Percentiles rank a stretch among this genome's conserved stretches.
These are phyloP conservation scores for Pichia sp. DNA, from an alignment of 1,139 yeast species.

Conservation along the genomic window DNA sequence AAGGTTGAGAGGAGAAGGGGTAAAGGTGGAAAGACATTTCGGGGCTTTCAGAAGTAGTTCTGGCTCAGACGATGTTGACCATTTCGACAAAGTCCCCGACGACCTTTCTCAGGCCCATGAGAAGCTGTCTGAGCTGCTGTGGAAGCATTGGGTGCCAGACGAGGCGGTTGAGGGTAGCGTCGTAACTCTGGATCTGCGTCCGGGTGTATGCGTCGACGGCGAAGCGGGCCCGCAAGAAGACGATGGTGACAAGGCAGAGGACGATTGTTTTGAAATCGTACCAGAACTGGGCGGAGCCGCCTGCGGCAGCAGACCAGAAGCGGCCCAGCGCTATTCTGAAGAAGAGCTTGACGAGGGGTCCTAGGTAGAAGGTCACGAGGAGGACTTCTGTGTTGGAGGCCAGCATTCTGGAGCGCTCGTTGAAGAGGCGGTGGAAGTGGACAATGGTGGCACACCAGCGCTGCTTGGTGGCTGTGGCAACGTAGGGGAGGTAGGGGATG, in stretches of 20 bases:
- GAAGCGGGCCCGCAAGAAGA: conserved; percentile 45
- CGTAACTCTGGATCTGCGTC: conserved; percentile 39
- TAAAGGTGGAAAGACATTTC: not conserved
- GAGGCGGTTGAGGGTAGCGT: conserved; percentile 33
- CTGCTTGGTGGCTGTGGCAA: conserved; percentile 16
- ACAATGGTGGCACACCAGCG: conserved; percentile 27
- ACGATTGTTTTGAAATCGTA: conserved; percentile 27
- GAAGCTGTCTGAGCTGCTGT: conserved; percentile 12
- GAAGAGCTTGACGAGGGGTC: conserved; percentile 24
- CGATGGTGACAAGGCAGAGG: conserved; percentile 33
- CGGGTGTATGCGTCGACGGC: conserved; percentile 42
- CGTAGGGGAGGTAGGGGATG: conserved; percentile 31
- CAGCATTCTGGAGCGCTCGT: conserved; percentile 43
- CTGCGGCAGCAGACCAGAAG: conserved; percentile 22
- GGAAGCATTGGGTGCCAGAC: conserved; percentile 31
- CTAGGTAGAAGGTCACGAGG: conserved; percentile 24
- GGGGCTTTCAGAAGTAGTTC: not conserved
- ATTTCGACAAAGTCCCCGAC: conserved; percentile 17
- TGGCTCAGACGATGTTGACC: conserved; percentile 12
- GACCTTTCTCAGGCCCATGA: conserved; percentile 14
- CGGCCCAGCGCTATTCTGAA: conserved; percentile 25
- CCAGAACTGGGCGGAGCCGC: conserved; percentile 14
- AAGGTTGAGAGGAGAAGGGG: not conserved
- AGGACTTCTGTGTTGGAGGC: conserved; percentile 48
- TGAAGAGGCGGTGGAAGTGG: conserved; percentile 37